These are phyloP conservation scores for Trametes versicolor DNA, from an alignment of 1,284 basidiomycete species.

Conservation along the genomic window DNA sequence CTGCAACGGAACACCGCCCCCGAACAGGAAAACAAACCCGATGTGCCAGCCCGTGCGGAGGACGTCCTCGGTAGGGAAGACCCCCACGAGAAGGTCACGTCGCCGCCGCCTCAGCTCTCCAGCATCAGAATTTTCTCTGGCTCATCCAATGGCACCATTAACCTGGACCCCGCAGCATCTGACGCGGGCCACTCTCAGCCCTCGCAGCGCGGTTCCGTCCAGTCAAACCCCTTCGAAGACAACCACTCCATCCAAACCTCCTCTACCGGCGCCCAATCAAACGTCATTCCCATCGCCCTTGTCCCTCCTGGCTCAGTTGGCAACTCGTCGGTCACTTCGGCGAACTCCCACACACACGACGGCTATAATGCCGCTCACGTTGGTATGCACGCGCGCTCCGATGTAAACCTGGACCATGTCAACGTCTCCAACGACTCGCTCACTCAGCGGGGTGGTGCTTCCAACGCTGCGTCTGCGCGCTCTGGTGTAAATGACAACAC, in stretches of 20 bases:
- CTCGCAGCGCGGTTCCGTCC: conserved; percentile 45
- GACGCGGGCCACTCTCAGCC: conserved; percentile 40
- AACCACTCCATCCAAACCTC: conserved; percentile 79
- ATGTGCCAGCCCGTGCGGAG: conserved; percentile 76
- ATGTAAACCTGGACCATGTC: conserved; percentile 56
- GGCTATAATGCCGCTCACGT: conserved; percentile 25
- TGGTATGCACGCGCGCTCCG: conserved; percentile 17
- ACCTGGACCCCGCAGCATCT: conserved; percentile 61
- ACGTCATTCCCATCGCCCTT: conserved; percentile 86
- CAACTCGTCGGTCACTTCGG: conserved; percentile 42
- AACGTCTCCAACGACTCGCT: conserved; percentile 66
- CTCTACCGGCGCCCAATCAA: conserved; percentile 76
- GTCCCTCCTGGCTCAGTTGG: conserved; percentile 65
- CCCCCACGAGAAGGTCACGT: conserved; percentile 70
- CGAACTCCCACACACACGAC: conserved; percentile 47
- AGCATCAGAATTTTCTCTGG: conserved; percentile 58
- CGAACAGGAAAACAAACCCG: conserved; percentile 58
- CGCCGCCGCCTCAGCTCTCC: conserved; percentile 43
- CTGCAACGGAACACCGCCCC: conserved; percentile 40
- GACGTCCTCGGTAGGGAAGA: conserved; percentile 82
- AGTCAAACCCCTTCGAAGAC: conserved; percentile 80
- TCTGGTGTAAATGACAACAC: conserved; percentile 52
- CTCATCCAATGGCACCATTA: conserved; percentile 59
- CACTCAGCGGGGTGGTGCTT: conserved; percentile 44
- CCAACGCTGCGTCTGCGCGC: conserved; percentile 59